Evolutionary conservation across 441 rosid species (phyloP), one percentile per base, ranked within the genome.

Genomic region (Erodium texanum): DNA sequence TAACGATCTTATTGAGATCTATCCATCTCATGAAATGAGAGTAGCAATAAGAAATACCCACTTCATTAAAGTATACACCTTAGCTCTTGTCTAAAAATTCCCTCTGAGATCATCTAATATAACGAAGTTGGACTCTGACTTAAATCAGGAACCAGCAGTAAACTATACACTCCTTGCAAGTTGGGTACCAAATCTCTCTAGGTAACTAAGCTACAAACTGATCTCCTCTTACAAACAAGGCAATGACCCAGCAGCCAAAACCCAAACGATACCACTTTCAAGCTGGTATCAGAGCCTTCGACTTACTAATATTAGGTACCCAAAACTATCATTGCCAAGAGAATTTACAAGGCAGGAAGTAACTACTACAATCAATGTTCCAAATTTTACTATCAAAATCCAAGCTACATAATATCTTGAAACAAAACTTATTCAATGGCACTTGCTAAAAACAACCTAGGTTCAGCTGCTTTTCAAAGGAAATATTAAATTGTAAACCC

Each of bases 281-380:
- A 61, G 64, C 12, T 24, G 32, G 32, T 5, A 23, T 24, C 34
- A 23, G 12, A 22, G 16, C 64, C n/a, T 61, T 61, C 32, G 24
- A 61, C n/a, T 61, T 61, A 61, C 64, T 61, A 61, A 61, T 24
- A 61, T 61, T 23, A 61, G 24, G 29, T 10, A 24, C 64, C 32
- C 7, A 24, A 56, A 61, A 61, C n/a, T 61, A 61, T 24, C 24
- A n/a, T 23, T 61, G 29, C 16, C 32, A 24, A 23, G 1, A 61
- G 24, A 61, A 61, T 14, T 23, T 61, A 61, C 7, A 7, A 61
- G 6, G 64, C 64, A 23, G 38, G 38, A 34, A 27, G n/a, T 45
- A 45, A 56, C 62, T 56, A 56, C 4, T 19, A 1, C 10, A 1
- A 19, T 18, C 23, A 56, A 1, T 19, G 1, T 24, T 62, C 24